Conservation (phyloP, 2,329 filamentous ascomycete genomes). For the Aspergillus hortae region DNA sequence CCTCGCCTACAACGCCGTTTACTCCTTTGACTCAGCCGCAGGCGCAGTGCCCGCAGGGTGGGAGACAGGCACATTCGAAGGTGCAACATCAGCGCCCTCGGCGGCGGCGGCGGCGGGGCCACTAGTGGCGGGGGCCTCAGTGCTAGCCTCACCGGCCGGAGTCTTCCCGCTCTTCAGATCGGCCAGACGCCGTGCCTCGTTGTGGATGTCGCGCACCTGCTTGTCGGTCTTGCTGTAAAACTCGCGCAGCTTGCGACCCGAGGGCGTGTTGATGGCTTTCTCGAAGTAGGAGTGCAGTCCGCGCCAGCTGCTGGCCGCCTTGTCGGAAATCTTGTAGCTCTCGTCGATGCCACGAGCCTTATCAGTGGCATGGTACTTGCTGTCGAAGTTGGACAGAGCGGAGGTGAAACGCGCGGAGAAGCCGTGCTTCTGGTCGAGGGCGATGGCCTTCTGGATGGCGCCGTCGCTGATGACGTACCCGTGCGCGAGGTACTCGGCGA, state of each 20-base stretch:
- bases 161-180: slow-evolving; percentile 68
- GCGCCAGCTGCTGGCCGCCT: slow-evolving; percentile 63
- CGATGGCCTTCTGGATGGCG: slow-evolving; percentile 77
- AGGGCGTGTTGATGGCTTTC: slow-evolving; percentile 82
- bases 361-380: slow-evolving; percentile 82
- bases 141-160: slow-evolving; percentile 29
- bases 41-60: slow-evolving; percentile 19
- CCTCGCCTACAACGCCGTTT: background rate
- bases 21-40: slow-evolving; percentile 28
- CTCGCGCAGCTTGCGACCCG: slow-evolving; percentile 77
- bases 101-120: slow-evolving; percentile 17
- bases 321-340: slow-evolving; percentile 75
- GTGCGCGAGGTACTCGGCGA: slow-evolving; percentile 94
- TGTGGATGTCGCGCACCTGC: slow-evolving; percentile 91
- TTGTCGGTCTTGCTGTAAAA: slow-evolving; percentile 85
- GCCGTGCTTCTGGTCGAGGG: slow-evolving; percentile 85
- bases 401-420: slow-evolving; percentile 75
- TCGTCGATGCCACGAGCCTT: slow-evolving; percentile 79
- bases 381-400: slow-evolving; percentile 73
- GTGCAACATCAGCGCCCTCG: slow-evolving; percentile 3
- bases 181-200: slow-evolving; percentile 82
- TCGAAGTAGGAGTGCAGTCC: slow-evolving; percentile 88
- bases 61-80: background rate
- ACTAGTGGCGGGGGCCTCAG: slow-evolving; percentile 17
- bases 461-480: slow-evolving; percentile 79